Percentiles rank a stretch among this genome's conserved stretches.
These are phyloP conservation scores for Gossypium trilobum DNA, from an alignment of 441 rosid species.

Conservation along the genomic window DNA sequence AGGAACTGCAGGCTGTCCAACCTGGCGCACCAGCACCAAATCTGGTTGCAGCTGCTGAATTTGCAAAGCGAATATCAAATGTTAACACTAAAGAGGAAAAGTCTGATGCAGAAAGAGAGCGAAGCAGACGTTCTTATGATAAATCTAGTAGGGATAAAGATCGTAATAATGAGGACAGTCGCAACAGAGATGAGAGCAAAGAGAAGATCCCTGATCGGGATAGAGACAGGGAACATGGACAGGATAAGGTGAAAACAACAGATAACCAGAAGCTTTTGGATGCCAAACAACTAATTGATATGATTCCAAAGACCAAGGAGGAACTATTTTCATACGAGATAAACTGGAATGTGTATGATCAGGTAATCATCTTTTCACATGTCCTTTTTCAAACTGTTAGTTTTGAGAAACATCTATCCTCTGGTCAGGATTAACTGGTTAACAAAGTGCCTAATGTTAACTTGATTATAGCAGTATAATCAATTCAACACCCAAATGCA, in stretches of 20 bases:
- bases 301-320: conserved; percentile 95
- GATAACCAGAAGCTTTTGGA: conserved; percentile 81
- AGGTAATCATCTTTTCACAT: conserved; percentile 37
- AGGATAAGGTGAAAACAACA: conserved; percentile 51
- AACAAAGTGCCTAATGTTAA: background rate
- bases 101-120: conserved; percentile 63
- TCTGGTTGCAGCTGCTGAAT: conserved; percentile 93
- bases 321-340: conserved; percentile 83
- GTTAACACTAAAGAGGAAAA: conserved; percentile 63
- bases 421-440: background rate
- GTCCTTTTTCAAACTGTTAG: conserved; percentile 2
- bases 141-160: conserved; percentile 61
- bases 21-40: conserved; percentile 62
- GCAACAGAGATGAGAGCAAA: conserved; percentile 46
- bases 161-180: conserved; percentile 38
- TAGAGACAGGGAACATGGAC: conserved; percentile 42
- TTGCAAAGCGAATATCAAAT: conserved; percentile 76
- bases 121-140: conserved; percentile 68
- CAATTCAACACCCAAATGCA: background rate
- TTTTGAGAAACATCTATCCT: background rate
- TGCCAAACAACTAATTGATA: conserved; percentile 94
- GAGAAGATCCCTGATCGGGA: conserved; percentile 43
- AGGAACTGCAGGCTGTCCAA: conserved; percentile 82
- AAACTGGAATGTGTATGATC: conserved; percentile 83
- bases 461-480: background rate